A percentile compares a stretch with the other conserved stretches of the same genome.
These are phyloP conservation scores for Berkeleyomyces rouxiae DNA, from an alignment of 2,329 filamentous ascomycete genomes.

Conservation along the genomic window DNA sequence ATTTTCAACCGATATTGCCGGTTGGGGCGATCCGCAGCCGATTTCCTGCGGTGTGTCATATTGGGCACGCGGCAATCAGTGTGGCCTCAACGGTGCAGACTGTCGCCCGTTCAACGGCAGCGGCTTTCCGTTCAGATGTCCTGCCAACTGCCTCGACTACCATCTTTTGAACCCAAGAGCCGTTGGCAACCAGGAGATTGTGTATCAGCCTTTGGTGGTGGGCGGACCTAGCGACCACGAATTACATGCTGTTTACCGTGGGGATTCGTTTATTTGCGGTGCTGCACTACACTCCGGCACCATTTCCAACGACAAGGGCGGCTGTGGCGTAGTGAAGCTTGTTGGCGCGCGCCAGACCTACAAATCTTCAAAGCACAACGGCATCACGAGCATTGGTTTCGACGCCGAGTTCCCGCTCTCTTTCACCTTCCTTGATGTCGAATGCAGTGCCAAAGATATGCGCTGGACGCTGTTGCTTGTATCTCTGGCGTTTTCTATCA, in stretches of 20 bases:
- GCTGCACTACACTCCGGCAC: slow-evolving; percentile 73
- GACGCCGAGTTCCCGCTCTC: slow-evolving; percentile 80
- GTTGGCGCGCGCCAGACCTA: slow-evolving; percentile 52
- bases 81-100: slow-evolving; percentile 55
- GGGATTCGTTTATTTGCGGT: slow-evolving; percentile 76
- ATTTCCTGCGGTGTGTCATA: slow-evolving; percentile 53
- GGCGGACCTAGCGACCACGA: slow-evolving; percentile 40
- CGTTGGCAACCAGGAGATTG: slow-evolving; percentile 51
- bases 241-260: slow-evolving; percentile 52
- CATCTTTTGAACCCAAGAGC: slow-evolving; percentile 55
- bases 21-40: slow-evolving; percentile 47
- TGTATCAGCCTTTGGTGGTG: slow-evolving; percentile 48
- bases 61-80: slow-evolving; percentile 54
- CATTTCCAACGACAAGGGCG: slow-evolving; percentile 53
- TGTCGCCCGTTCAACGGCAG: slow-evolving; percentile 60
- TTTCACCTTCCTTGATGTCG: slow-evolving; percentile 56
- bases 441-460: slow-evolving; percentile 56
- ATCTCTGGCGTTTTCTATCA: slow-evolving; percentile 59
- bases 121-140: slow-evolving; percentile 58
- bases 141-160: slow-evolving; percentile 51
- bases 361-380: slow-evolving; percentile 47
- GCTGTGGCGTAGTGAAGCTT: slow-evolving; percentile 65
- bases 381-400: slow-evolving; percentile 62
- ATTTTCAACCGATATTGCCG: slow-evolving; percentile 41
- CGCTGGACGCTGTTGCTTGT: slow-evolving; percentile 73